These are phyloP conservation scores for Pseudocercospora vitis DNA, from an alignment of 2,329 filamentous ascomycete species.

Conservation along the genomic window DNA sequence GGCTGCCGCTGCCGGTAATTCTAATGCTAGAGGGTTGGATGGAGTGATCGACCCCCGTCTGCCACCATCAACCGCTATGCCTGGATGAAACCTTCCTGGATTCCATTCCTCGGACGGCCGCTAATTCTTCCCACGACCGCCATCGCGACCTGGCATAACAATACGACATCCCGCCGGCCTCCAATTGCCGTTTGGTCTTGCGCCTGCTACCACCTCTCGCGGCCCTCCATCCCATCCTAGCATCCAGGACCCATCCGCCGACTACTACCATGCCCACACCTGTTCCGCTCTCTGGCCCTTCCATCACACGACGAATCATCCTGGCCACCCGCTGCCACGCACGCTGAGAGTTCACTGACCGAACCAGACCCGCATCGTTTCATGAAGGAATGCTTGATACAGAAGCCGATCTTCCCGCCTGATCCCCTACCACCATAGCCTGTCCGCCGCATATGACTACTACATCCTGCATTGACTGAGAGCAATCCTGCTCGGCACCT, in stretches of 20 bases:
- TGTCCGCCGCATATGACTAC: background rate
- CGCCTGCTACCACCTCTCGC: constrained; percentile 14
- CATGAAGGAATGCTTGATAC: background rate
- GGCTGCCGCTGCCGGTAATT: background rate
- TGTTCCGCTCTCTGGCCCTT: constrained; percentile 16
- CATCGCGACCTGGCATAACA: constrained; percentile 2
- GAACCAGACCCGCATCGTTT: background rate
- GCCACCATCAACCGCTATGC: constrained; percentile 14
- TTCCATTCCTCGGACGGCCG: background rate
- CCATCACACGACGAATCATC: constrained; percentile 17
- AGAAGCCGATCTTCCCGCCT: constrained; percentile 2
- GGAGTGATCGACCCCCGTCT: constrained; percentile 16
- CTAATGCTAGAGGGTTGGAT: background rate
- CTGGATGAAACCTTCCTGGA: constrained; percentile 24
- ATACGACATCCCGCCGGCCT: constrained; percentile 4
- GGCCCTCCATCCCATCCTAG: constrained; percentile 15
- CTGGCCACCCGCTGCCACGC: constrained; percentile 16
- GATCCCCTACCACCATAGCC: background rate
- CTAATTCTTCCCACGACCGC: too few relatives aligned
- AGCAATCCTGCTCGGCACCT: background rate
- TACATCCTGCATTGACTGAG: background rate
- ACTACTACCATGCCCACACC: constrained; percentile 22
- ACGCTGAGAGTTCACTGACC: constrained; percentile 3
- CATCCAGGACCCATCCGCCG: background rate
- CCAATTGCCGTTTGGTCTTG: constrained; percentile 8